Conservation (phyloP, 306 rosid species). For the Trifolium subterraneum region DNA sequence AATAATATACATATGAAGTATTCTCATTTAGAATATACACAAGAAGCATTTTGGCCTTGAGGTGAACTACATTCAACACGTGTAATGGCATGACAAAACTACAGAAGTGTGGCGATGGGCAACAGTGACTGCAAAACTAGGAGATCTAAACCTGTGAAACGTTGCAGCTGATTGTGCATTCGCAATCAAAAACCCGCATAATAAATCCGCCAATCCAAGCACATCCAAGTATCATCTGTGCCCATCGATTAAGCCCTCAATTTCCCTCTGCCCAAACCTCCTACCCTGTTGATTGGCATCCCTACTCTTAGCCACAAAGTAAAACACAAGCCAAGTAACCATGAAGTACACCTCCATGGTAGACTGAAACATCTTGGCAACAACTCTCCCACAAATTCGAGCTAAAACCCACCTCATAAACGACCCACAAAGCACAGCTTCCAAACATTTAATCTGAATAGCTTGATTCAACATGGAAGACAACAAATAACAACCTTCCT, state of each 20-base stretch:
- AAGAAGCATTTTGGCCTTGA: conserved; percentile 62
- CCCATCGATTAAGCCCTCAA: conserved; percentile 73
- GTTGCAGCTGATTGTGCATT: conserved; percentile 55
- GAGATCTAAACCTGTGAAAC: conserved; percentile 54
- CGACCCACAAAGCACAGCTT: conserved; percentile 75
- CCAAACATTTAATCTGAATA: conserved; percentile 76
- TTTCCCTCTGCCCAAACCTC: conserved; percentile 75
- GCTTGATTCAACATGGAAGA: conserved; percentile 79
- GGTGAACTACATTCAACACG: conserved; percentile 66
- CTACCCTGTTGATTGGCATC: conserved; percentile 74
- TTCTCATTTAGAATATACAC: conserved; percentile 71
- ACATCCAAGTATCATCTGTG: conserved; percentile 62
- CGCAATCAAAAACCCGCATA: conserved; percentile 46
- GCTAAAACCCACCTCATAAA: conserved; percentile 67
- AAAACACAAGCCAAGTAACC: conserved; percentile 88
- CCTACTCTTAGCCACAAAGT: conserved; percentile 72
- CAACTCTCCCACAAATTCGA: conserved; percentile 56
- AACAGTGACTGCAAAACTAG: conserved; percentile 55
- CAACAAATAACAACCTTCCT: conserved; percentile 88
- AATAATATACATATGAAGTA: conserved; percentile 69
- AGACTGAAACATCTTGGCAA: conserved; percentile 82
- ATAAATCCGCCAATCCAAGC: conserved; percentile 43
- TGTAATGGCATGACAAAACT: conserved; percentile 57
- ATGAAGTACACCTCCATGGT: conserved; percentile 90
- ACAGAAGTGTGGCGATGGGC: conserved; percentile 52